Evolutionary conservation across 768 basidiomycete genomes (phyloP).

Genomic region (Phlegmacium glaucopus): DNA sequence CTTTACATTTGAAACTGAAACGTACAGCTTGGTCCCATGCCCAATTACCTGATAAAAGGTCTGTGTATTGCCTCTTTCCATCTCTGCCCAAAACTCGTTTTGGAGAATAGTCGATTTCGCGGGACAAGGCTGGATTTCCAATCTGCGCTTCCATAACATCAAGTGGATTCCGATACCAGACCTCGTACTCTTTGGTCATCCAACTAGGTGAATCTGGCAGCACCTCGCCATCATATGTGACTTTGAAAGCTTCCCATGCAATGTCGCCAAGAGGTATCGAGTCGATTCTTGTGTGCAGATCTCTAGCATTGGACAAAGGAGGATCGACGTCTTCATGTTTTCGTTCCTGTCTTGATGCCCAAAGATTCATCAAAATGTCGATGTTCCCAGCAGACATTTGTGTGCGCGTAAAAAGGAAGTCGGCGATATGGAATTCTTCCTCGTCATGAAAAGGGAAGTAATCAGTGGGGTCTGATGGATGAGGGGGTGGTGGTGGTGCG

Average conservation of each 20-base stretch:
- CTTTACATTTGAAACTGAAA: no score
- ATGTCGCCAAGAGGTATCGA: slow-evolving; percentile 28
- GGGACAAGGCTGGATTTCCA: slow-evolving; percentile 27
- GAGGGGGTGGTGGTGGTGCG: not conserved
- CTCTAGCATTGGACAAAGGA: slow-evolving; percentile 25
- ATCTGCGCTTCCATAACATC: slow-evolving; percentile 22
- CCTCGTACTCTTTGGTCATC: slow-evolving; percentile 23
- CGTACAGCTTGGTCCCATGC: no score
- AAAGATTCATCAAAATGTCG: slow-evolving; percentile 18
- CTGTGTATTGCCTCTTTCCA: slow-evolving; percentile 21
- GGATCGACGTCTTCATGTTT: slow-evolving; percentile 8
- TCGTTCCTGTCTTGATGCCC: slow-evolving; percentile 6
- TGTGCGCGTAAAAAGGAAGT: slow-evolving; percentile 11
- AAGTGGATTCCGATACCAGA: slow-evolving; percentile 30
- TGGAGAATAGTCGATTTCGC: slow-evolving; percentile 23
- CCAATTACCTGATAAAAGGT: no score
- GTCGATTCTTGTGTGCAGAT: slow-evolving; percentile 33
- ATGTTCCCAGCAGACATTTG: slow-evolving; percentile 18
- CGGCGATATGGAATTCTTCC: slow-evolving; percentile 10
- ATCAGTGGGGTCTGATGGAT: not conserved
- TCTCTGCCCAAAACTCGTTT: slow-evolving; percentile 9
- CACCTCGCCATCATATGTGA: slow-evolving; percentile 22
- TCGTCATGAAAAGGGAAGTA: not conserved
- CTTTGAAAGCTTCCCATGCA: slow-evolving; percentile 25
- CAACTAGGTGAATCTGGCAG: slow-evolving; percentile 21